These are phyloP conservation scores for Talaromyces sp. DNA, from an alignment of 2,329 filamentous ascomycete genomes.

Conservation along the genomic window DNA sequence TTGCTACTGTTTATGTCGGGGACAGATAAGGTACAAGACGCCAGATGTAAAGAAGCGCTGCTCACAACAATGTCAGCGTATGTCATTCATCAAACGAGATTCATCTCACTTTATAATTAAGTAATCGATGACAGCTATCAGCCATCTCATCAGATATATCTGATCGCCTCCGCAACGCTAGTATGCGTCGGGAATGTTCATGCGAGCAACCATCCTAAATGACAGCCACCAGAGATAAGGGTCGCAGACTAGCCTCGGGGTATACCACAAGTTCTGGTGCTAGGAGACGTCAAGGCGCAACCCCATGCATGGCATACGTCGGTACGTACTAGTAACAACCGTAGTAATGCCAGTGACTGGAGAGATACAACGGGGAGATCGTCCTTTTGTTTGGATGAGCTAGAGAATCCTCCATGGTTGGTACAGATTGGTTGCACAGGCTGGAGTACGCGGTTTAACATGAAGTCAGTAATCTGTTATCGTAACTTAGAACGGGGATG, in stretches of 20 bases:
- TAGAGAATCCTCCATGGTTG: not conserved
- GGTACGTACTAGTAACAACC: not conserved
- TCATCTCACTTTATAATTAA: not conserved
- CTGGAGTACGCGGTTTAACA: not conserved
- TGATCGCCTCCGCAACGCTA: conserved; percentile 9
- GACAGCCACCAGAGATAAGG: conserved; percentile 14
- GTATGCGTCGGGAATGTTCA: conserved; percentile 11
- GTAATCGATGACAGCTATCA: not conserved
- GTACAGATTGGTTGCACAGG: not conserved
- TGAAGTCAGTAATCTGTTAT: not conserved
- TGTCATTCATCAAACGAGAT: not conserved
- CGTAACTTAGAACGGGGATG: not conserved
- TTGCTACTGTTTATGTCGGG: not conserved
- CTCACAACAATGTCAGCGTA: not conserved
- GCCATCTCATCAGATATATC: not conserved
- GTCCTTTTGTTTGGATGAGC: not conserved
- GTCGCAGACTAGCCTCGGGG: not conserved
- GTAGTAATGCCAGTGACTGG: too few relatives aligned
- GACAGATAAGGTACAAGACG: not conserved
- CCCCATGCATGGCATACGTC: not conserved
- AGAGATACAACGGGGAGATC: not conserved
- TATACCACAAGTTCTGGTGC: not conserved
- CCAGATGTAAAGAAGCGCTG: not conserved
- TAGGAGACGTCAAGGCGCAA: not conserved
- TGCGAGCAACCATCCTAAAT: not conserved